Evolutionary conservation across 441 rosid species (phyloP), one percentile per base, ranked within the genome.

Genomic region (Adansonia rubrostipa): DNA sequence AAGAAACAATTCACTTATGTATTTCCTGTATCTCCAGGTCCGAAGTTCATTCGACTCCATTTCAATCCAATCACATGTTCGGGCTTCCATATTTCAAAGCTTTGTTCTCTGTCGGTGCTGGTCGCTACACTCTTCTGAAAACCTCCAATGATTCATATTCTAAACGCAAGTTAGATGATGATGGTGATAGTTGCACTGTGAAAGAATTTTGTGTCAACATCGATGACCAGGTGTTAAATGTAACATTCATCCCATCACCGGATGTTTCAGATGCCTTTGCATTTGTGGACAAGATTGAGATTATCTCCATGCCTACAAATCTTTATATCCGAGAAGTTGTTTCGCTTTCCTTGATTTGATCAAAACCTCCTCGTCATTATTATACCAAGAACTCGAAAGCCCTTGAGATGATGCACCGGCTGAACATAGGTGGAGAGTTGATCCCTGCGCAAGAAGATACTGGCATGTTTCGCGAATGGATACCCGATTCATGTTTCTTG

Each of bases 391-490:
- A 66, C 50, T 66, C 33, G 14, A 66, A 11, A 44, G 71, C 71
- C 6, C 71, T 66, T 19, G 71, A 66, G 53, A 44, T 42, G 51
- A 66, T 66, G 53, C 24, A 66, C 48, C 14, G 53, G 9, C 7
- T 66, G 33, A 66, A 66, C 28, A 45, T 66, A 17, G 53, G 71
- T 4, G 71, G 71, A 44, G 71, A n/a, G 4, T 66, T 44, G 28
- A 44, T 44, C 6, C 28, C 71, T 4, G 51, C 13, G 24, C 28
- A 0, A 9, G 53, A 44, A 15, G 71, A 65, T 44, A 66, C 71
- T 9, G 71, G 71, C 24, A 66, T 66, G 71, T 17, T 42, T 66
- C 71, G 71, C 28, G 0, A 3, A 66, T 66, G 71, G 71, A 44
- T 42, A 17, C 51, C 28, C 28, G 53, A 66, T 66, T 24, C 7